Conservation (phyloP, 2,329 filamentous ascomycete species). For the Neonectria magnoliae region DNA sequence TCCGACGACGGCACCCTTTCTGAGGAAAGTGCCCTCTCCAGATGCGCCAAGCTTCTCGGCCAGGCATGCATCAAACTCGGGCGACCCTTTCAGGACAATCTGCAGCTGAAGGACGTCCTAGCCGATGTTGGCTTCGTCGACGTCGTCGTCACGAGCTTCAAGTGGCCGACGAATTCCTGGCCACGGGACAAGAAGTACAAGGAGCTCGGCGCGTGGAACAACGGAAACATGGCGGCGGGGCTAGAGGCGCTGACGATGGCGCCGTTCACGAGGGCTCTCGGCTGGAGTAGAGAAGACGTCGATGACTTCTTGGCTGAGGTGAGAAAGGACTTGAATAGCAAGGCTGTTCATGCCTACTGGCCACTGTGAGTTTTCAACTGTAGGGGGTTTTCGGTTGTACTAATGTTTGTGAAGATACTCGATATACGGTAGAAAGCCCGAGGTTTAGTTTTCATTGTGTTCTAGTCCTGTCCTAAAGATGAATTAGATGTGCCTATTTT, state of each 20-base stretch:
- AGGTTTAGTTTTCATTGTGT: not conserved
- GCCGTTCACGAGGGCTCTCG: constrained; percentile 20
- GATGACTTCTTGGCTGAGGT: constrained; percentile 23
- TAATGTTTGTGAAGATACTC: not conserved
- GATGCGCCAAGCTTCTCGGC: not conserved
- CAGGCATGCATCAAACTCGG: not conserved
- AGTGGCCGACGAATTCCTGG: constrained; percentile 35
- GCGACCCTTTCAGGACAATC: constrained; percentile 14
- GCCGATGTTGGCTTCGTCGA: constrained; percentile 24
- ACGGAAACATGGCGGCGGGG: constrained; percentile 25
- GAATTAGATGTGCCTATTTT: too few relatives aligned
- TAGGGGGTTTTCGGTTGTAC: not conserved
- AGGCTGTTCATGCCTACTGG: constrained; percentile 35
- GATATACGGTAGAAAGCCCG: not conserved
- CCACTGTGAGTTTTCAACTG: constrained; percentile 14
- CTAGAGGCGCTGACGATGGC: constrained; percentile 30
- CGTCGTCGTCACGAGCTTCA: constrained; percentile 29
- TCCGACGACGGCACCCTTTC: not conserved
- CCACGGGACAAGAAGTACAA: constrained; percentile 29
- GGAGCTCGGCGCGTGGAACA: constrained; percentile 29
- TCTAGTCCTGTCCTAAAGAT: too few relatives aligned
- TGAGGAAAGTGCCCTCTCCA: not conserved
- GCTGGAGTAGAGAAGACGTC: constrained; percentile 26
- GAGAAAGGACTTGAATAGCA: constrained; percentile 28
- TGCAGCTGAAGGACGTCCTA: constrained; percentile 28